Evolutionary conservation across 2,329 filamentous ascomycete genomes (phyloP), one percentile per base, ranked within the genome.

Genomic region (Chaetomium strumarium): DNA sequence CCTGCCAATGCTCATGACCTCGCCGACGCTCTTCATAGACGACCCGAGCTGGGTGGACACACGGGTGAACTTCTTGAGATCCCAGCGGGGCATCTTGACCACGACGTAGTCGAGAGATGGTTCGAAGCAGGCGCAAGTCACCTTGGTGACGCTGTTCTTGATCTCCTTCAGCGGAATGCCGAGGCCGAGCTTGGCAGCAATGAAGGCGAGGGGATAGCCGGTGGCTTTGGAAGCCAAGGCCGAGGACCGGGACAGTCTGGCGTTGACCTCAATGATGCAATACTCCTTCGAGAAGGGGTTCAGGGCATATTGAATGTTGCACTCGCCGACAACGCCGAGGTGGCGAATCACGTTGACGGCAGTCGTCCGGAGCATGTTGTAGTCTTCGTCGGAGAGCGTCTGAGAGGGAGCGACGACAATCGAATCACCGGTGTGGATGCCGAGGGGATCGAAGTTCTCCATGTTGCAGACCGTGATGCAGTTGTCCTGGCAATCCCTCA

Each of bases 391-490:
- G 2, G 90, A 96, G 17, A 99, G 77, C 0, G 93, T 99, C 72
- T 97, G 93, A 3, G 92, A 97, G 38, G 93, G 93, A 9, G 93
- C 93, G 43, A 99, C 93, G 48, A 99, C 93, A 60, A 99, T 96
- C 12, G 92, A 97, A 68, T 99, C 93, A 69, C 93, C 93, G 2
- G 93, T 99, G 67, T 97, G 93, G 58, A 97, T 97, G 64, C 93
- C 93, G 1, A 99, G 84, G 51, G 93, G 93, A 69, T 99, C 93
- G 66, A 99, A 99, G 75, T 99, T 99, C 75, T 99, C 93, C 93
- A 99, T 97, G 76, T 99, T 99, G 72, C 93, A 99, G 57, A 99
- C 93, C 7, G 93, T 99, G 68, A 99, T 97, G 69, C 93, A 99
- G 79, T 97, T 97, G 75, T 99, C 91, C 63, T 90, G 84, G 52